Conservation (phyloP, 805 yeast species). For the Nadsonia fulvescens region DNA sequence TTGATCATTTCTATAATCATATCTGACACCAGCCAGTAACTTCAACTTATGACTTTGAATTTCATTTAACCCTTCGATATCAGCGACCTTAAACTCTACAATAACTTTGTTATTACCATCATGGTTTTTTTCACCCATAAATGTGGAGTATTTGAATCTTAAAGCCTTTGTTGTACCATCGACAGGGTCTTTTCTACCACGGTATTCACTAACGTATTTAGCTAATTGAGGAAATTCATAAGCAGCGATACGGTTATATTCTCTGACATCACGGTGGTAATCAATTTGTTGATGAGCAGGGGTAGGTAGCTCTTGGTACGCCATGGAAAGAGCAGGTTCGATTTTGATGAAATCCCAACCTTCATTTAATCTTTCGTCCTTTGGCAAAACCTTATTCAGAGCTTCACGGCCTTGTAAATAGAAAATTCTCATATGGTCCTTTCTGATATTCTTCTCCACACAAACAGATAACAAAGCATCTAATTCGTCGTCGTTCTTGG, state of each 20-base stretch:
- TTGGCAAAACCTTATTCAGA: too few species aligned
- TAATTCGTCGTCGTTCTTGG: too few species aligned
- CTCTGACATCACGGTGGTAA: constrained; percentile 57
- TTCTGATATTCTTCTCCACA: too few species aligned
- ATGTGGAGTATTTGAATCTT: constrained; percentile 52
- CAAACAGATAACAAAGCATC: too few species aligned
- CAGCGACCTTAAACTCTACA: too few species aligned
- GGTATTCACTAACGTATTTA: constrained; percentile 29
- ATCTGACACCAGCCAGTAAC: constrained; percentile 63
- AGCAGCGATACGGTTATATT: constrained; percentile 69
- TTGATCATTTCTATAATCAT: constrained; percentile 38
- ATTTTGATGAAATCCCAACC: too few species aligned
- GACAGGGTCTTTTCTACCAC: constrained; percentile 29
- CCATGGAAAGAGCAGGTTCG: too few species aligned
- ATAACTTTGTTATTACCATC: too few species aligned
- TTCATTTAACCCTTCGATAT: too few species aligned
- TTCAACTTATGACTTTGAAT: constrained; percentile 71
- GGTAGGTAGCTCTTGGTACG: constrained; percentile 48
- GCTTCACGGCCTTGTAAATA: too few species aligned
- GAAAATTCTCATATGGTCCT: too few species aligned
- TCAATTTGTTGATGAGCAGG: constrained; percentile 54
- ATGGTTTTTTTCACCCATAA: constrained; percentile 54
- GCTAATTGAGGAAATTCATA: constrained; percentile 79
- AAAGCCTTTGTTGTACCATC: constrained; percentile 18
- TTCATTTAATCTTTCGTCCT: too few species aligned